Evolutionary conservation across 352 stramenopile genomes (phyloP).

Genomic region (Phytophthora fragariae): DNA sequence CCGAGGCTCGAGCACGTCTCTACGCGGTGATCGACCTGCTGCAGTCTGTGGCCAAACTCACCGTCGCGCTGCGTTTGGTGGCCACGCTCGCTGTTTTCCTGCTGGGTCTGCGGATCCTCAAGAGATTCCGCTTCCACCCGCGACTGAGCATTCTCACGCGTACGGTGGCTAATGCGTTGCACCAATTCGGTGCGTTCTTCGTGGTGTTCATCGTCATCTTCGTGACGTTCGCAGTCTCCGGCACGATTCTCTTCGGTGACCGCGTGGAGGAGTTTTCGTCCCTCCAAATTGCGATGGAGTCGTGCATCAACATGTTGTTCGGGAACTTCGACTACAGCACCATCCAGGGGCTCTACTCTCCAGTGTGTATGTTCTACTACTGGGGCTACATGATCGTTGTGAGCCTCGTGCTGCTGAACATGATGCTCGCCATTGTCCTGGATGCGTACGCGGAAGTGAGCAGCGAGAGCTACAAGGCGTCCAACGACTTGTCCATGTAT

Average conservation of each 20-base stretch:
- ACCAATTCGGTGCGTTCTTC: constrained; percentile 64
- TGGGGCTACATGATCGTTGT: constrained; percentile 73
- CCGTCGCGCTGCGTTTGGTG: constrained; percentile 29
- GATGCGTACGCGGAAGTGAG: constrained; percentile 36
- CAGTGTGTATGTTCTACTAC: constrained; percentile 68
- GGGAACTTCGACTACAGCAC: constrained; percentile 65
- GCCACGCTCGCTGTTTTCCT: constrained; percentile 27
- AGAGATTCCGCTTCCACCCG: constrained; percentile 35
- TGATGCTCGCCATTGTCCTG: constrained; percentile 79
- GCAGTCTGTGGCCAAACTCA: constrained; percentile 23
- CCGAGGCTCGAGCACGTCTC: constrained; percentile 30
- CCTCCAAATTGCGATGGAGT: constrained; percentile 49
- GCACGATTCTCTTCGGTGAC: constrained; percentile 64
- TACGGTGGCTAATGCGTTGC: constrained; percentile 44
- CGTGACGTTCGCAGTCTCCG: constrained; percentile 57
- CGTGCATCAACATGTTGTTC: constrained; percentile 76
- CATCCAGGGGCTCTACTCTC: constrained; percentile 51
- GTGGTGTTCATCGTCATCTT: constrained; percentile 69
- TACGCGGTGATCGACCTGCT: constrained; percentile 26
- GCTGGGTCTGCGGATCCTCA: constrained; percentile 36
- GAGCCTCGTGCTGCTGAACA: constrained; percentile 62
- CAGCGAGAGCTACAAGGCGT: constrained; percentile 39
- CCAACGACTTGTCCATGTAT: constrained; percentile 28
- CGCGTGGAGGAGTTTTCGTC: constrained; percentile 58
- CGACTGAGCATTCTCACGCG: constrained; percentile 31